Conservation (phyloP, 345 rosid genomes). For the Rhodamnia rubescens region DNA sequence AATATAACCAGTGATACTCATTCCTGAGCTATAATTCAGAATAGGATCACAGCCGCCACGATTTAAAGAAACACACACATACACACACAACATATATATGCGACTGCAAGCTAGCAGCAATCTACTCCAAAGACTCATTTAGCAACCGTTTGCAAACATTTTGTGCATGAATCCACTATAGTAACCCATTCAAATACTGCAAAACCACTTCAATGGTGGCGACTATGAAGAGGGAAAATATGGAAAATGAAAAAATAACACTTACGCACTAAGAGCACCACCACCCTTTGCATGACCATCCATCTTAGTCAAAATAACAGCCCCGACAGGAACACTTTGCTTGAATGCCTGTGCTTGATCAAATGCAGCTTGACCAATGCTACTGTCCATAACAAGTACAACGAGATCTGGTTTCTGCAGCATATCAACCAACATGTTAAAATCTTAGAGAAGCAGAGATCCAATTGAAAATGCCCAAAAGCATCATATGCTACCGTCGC, state of each 20-base stretch:
- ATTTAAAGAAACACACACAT: neutral
- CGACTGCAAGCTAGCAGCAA: neutral
- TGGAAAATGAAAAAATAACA: neutral
- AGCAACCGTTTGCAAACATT: neutral
- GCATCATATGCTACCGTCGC: constrained; percentile 50
- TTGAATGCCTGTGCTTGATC: constrained; percentile 95
- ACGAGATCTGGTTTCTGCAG: constrained; percentile 91
- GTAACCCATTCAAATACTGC: neutral
- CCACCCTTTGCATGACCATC: constrained; percentile 99
- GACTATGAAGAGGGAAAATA: neutral
- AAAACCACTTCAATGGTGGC: neutral
- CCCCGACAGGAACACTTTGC: constrained; percentile 84
- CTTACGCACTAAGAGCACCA: constrained; percentile 97
- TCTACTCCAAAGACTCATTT: neutral
- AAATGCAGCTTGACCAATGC: constrained; percentile 92
- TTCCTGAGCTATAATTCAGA: neutral
- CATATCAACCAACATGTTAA: constrained; percentile 1
- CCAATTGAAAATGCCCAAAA: neutral
- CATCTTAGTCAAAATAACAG: constrained; percentile 87
- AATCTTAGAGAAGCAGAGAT: neutral
- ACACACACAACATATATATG: neutral
- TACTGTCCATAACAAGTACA: constrained; percentile 89
- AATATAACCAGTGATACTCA: neutral
- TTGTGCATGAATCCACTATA: neutral
- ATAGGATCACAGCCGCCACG: neutral